A percentile compares a stretch with the other conserved stretches of the same genome.
Evolutionary conservation across 805 yeast species (phyloP).

Genomic region (Candida boleticola): DNA sequence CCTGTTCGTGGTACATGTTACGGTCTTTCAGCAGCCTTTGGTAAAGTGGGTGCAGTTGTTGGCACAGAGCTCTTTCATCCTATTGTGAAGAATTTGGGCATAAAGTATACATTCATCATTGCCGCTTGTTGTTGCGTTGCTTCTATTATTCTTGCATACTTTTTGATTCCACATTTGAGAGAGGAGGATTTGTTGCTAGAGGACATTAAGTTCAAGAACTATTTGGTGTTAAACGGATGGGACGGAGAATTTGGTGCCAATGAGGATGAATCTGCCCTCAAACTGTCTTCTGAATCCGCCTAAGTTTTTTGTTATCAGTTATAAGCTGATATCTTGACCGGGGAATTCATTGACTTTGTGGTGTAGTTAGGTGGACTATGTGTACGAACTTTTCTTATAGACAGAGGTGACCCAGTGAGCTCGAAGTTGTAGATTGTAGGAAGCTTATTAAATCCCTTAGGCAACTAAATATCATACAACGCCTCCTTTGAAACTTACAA

Average conservation of each 20-base stretch:
- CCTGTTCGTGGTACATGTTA: constrained; percentile 74
- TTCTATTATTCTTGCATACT: constrained; percentile 57
- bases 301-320: too few relatives aligned
- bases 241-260: constrained; percentile 45
- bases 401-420: too few relatives aligned
- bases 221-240: constrained; percentile 61
- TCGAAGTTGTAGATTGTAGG: too few relatives aligned
- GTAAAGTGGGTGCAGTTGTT: constrained; percentile 80
- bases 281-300: too few relatives aligned
- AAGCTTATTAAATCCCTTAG: too few relatives aligned
- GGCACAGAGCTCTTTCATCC: constrained; percentile 77
- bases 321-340: too few relatives aligned
- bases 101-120: constrained; percentile 73
- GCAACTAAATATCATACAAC: too few relatives aligned
- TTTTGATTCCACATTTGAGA: constrained; percentile 64
- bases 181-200: constrained; percentile 69
- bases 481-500: too few relatives aligned
- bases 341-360: too few relatives aligned
- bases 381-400: too few relatives aligned
- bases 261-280: too few relatives aligned
- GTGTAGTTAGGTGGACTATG: too few relatives aligned
- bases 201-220: constrained; percentile 61
- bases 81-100: constrained; percentile 63
- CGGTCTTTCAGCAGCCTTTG: constrained; percentile 75
- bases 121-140: constrained; percentile 69